Evolutionary conservation across 306 rosid genomes (phyloP).

Genomic region (Cicer cuneatum): DNA sequence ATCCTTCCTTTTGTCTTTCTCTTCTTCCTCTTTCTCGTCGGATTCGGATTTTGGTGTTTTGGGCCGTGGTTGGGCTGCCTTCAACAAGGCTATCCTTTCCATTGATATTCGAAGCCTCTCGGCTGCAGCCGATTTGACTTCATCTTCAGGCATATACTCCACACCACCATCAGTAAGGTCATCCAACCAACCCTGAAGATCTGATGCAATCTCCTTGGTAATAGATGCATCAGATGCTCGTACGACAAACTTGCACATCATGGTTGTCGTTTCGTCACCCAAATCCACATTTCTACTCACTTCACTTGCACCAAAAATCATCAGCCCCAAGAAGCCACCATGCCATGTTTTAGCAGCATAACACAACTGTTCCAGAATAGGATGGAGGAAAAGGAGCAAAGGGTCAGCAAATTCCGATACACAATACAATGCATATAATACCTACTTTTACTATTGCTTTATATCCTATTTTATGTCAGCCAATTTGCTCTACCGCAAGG

Average conservation of each 20-base stretch:
- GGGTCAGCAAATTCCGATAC: slow-evolving; percentile 4
- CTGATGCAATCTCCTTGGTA: slow-evolving; percentile 89
- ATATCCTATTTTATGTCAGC: slow-evolving; percentile 15
- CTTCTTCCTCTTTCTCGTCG: slow-evolving; percentile 59
- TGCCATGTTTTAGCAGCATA: slow-evolving; percentile 98
- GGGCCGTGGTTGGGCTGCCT: slow-evolving; percentile 89
- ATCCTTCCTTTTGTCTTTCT: slow-evolving; percentile 55
- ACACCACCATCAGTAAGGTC: slow-evolving; percentile 99
- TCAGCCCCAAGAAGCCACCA: slow-evolving; percentile 94
- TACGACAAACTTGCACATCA: slow-evolving; percentile 94
- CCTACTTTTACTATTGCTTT: background rate
- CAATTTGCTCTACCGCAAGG: slow-evolving; percentile 30
- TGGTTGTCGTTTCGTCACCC: slow-evolving; percentile 96
- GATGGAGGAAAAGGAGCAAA: background rate
- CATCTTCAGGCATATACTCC: slow-evolving; percentile 98
- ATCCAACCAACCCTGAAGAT: slow-evolving; percentile 96
- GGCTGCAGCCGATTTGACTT: slow-evolving; percentile 86
- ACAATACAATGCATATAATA: slow-evolving; percentile 21
- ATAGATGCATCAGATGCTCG: slow-evolving; percentile 95
- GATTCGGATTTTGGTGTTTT: slow-evolving; percentile 69
- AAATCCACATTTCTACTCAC: slow-evolving; percentile 96
- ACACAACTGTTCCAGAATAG: slow-evolving; percentile 65
- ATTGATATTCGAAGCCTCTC: slow-evolving; percentile 95
- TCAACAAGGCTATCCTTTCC: slow-evolving; percentile 92
- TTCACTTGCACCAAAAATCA: slow-evolving; percentile 99